A percentile compares a stretch with the other conserved stretches of the same genome.
These are phyloP conservation scores for Daldinia bambusicola DNA, from an alignment of 495 filamentous ascomycete species.

Conservation along the genomic window DNA sequence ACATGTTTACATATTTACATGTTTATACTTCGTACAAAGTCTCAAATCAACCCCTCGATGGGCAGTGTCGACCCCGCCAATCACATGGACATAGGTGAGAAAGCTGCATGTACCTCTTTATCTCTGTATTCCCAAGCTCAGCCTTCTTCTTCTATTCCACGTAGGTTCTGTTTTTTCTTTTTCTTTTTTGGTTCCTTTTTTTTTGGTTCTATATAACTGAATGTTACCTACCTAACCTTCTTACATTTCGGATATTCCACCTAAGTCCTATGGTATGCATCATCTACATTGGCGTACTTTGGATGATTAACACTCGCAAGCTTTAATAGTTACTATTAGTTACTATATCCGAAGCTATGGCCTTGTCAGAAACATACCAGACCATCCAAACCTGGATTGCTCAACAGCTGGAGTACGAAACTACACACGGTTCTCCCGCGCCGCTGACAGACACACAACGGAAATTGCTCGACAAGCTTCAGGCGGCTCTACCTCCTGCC, in stretches of 20 bases:
- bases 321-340: not conserved
- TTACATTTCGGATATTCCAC: not conserved
- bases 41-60: not conserved
- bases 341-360: constrained; percentile 15
- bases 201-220: not conserved
- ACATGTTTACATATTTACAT: too few species aligned
- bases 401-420: constrained; percentile 44
- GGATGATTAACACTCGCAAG: not conserved
- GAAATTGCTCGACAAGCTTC: constrained; percentile 48
- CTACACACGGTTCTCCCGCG: constrained; percentile 29
- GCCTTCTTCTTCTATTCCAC: not conserved
- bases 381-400: constrained; percentile 52
- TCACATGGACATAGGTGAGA: not conserved
- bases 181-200: not conserved
- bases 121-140: not conserved
- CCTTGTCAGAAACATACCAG: constrained; percentile 39
- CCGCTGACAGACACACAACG: constrained; percentile 49
- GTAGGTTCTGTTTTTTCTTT: not conserved
- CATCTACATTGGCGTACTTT: not conserved
- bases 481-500: constrained; percentile 32
- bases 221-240: too few species aligned
- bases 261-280: too few species aligned
- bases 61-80: constrained; percentile 3
- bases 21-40: not conserved
- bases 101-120: not conserved